phyloP scores from a whole-genome alignment of 805 yeast genomes.

The Hanseniaspora valbyensis region DNA sequence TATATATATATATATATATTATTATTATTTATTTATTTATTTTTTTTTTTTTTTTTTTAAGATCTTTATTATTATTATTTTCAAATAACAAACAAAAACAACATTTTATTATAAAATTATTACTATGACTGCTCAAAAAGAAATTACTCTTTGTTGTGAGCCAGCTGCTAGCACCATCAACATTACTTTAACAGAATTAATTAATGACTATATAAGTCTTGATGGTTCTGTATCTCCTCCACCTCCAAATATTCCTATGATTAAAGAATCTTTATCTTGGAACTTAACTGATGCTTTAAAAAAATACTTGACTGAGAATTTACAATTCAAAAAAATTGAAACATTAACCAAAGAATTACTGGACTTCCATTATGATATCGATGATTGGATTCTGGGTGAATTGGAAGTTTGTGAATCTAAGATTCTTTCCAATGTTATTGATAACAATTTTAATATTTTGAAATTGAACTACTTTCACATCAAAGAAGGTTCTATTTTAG shows the following conservation, averaged over 20 bases:
- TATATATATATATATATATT: background rate
- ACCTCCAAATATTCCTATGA: conserved; percentile 1
- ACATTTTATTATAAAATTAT: background rate
- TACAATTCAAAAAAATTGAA: conserved; percentile 15
- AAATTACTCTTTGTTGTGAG: conserved; percentile 3
- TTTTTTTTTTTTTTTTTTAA: background rate
- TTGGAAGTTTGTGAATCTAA: conserved; percentile 32
- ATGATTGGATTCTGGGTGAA: conserved; percentile 38
- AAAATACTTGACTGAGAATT: conserved; percentile 8
- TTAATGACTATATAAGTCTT: conserved; percentile 6
- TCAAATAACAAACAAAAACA: background rate
- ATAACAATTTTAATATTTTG: conserved; percentile 25
- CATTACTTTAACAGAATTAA: conserved; percentile 2
- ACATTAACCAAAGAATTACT: conserved; percentile 13
- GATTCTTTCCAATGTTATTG: conserved; percentile 42
- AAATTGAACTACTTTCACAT: conserved; percentile 29
- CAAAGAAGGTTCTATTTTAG: conserved; percentile 62
- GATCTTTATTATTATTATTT: background rate
- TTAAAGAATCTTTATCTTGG: background rate
- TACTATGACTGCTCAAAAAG: conserved; percentile 10
- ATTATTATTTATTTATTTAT: background rate
- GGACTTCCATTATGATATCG: conserved; percentile 25
- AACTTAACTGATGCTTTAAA: conserved; percentile 1
- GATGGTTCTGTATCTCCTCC: conserved; percentile 16
- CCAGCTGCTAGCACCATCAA: conserved; percentile 5